Base-by-base conservation (phyloP, 2,329 filamentous ascomycete species). In the Nemania diffusa region DNA sequence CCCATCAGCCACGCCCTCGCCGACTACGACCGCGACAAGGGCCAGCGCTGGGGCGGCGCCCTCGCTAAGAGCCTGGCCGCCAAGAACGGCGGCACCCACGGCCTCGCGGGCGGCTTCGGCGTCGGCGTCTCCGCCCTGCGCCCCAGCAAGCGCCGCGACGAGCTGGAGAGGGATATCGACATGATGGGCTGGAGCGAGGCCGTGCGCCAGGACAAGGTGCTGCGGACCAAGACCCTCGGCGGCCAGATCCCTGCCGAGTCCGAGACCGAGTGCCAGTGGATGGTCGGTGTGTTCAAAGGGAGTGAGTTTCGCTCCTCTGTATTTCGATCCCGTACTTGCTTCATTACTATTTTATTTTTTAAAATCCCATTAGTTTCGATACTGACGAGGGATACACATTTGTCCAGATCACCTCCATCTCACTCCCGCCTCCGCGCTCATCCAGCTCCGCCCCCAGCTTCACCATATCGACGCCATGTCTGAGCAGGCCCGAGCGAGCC, bases 371-470 rank as follows among this genome's bases (percentile, higher is more conserved):
- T 40, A 5, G 11, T 13, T 48, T 20, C 22, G 2, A 58, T 60
- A 29, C 70, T 77, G 68, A 77, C 48, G 20, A 20, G 11, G 17
- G 13, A 2, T 70, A 62, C 57, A 58, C 29, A 13, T 11, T 32
- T 2, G 5, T 42, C 15, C 71, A 94, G 92, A 92, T 73, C 90
- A 97, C 76, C 84, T 97, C 9, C 93, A 97, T 80, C 88, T 98
- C 44, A 97, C 93, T 0, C 92, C 92, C 26, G 88, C 97, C 52
- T 89, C 91, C 46, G 91, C 92, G 1, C 88, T 97, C 51, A 92
- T 97, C 48, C 93, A 97, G 77, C 89, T 99, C 76, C 92, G 94
- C 3, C 94, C 96, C 0, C 93, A 97, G 76, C 91, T 97, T 68
- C 93, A 97, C 80, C 94, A 98, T 81, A 85, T 98, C 72, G 96